Conservation (phyloP, 768 basidiomycete species). For the Gautieria morchelliformis region DNA sequence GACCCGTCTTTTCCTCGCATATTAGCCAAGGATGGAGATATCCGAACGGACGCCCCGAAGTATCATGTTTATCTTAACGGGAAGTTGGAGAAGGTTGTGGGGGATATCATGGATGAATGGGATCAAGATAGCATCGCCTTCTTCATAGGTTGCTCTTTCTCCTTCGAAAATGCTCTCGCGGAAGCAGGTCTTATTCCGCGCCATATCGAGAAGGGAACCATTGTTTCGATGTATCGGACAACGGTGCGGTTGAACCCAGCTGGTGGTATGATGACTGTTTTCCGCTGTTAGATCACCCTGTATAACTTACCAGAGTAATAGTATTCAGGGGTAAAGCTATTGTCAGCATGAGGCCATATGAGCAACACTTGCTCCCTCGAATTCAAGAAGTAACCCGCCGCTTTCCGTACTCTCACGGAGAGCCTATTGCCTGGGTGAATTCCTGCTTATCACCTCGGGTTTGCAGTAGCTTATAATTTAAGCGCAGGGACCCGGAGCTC, state of each 20-base stretch:
- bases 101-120: not conserved
- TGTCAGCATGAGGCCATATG: not conserved
- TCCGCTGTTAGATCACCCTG: not conserved
- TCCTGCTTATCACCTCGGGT: not conserved
- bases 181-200: not conserved
- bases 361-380: not conserved
- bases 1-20: not conserved
- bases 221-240: not conserved
- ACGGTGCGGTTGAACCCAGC: not conserved
- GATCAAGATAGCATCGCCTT: not conserved
- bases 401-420: not conserved
- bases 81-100: not conserved
- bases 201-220: not conserved
- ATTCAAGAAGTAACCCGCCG: not conserved
- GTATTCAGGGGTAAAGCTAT: not conserved
- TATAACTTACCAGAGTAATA: not conserved
- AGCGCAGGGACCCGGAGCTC: not conserved
- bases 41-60: not conserved
- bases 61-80: not conserved
- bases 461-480: not conserved
- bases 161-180: not conserved
- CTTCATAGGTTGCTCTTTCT: not conserved
- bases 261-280: not conserved
- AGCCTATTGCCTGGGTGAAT: not conserved
- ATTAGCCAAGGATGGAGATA: not conserved